Conservation (phyloP, 768 basidiomycete species). For the Mycena polygramma region DNA sequence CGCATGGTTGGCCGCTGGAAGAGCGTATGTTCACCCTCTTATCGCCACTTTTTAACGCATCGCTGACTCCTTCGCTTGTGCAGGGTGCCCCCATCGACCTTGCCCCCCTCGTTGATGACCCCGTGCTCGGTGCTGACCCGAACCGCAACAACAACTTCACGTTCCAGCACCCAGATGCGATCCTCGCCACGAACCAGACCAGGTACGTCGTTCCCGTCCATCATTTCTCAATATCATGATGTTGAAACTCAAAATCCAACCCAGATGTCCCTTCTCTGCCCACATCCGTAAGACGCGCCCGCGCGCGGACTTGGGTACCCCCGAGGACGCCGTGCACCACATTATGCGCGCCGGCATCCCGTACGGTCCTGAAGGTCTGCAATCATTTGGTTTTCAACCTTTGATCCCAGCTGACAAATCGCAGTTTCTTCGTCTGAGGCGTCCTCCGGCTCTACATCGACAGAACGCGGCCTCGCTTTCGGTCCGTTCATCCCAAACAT, state of each 20-base stretch:
- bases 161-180: slow-evolving; percentile 6
- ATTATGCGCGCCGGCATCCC: slow-evolving; percentile 52
- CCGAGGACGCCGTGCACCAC: slow-evolving; percentile 36
- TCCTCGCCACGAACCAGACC: slow-evolving; percentile 16
- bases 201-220: neutral
- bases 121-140: slow-evolving; percentile 23
- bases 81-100: slow-evolving; percentile 30
- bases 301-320: slow-evolving; percentile 39
- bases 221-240: neutral
- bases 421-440: slow-evolving; percentile 53
- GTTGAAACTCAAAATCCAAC: neutral
- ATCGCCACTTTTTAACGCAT: neutral
- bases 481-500: slow-evolving; percentile 20
- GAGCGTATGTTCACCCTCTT: slow-evolving; percentile 50
- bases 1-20: slow-evolving; percentile 69
- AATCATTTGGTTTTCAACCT: neutral
- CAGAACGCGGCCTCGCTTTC: slow-evolving; percentile 64
- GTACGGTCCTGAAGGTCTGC: slow-evolving; percentile 46
- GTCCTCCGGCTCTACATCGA: slow-evolving; percentile 51
- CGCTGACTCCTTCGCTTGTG: neutral
- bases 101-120: slow-evolving; percentile 22
- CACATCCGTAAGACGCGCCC: slow-evolving; percentile 40
- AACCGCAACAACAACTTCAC: slow-evolving; percentile 32
- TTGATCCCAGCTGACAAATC: neutral
- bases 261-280: slow-evolving; percentile 16